Conservation (phyloP, 2,329 filamentous ascomycete genomes). For the Colletotrichum siamense region DNA sequence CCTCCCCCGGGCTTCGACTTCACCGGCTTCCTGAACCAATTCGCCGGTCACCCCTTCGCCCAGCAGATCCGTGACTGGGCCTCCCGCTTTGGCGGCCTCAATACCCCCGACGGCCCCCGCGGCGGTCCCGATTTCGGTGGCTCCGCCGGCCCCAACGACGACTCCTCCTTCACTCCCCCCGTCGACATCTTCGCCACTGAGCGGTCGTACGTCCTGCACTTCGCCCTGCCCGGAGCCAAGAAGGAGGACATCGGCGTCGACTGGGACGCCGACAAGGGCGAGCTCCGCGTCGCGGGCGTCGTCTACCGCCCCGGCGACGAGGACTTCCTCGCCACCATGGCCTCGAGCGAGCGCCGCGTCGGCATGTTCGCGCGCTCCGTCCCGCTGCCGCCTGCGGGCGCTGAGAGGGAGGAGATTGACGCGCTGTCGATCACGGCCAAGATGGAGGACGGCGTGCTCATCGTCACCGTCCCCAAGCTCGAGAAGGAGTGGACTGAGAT, state of each 20-base stretch:
- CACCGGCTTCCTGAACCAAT: slow-evolving; percentile 38
- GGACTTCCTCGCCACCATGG: slow-evolving; percentile 66
- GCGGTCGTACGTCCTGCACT: slow-evolving; percentile 70
- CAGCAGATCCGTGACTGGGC: slow-evolving; percentile 45
- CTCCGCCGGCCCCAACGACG: slow-evolving; percentile 12
- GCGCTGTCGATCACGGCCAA: slow-evolving; percentile 73
- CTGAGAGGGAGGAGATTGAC: slow-evolving; percentile 65
- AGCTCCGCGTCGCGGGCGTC: slow-evolving; percentile 73
- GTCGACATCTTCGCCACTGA: slow-evolving; percentile 78
- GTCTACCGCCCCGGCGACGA: slow-evolving; percentile 77
- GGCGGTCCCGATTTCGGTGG: slow-evolving; percentile 9
- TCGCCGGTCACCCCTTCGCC: slow-evolving; percentile 48
- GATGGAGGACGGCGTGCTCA: slow-evolving; percentile 79
- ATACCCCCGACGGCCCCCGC: background rate
- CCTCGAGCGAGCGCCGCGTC: slow-evolving; percentile 70
- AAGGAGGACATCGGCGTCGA: slow-evolving; percentile 80
- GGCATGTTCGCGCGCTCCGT: slow-evolving; percentile 78
- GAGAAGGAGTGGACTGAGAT: slow-evolving; percentile 71
- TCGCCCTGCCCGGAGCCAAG: slow-evolving; percentile 79
- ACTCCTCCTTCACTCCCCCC: slow-evolving; percentile 64
- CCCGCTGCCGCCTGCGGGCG: slow-evolving; percentile 53
- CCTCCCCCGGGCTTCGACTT: slow-evolving; percentile 38
- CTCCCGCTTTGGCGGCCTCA: background rate
- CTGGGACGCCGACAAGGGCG: slow-evolving; percentile 73
- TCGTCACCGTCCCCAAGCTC: slow-evolving; percentile 78